phyloP scores from a whole-genome alignment of 2,329 filamentous ascomycete genomes.

The Immersiporthe knoxdaviesiana region DNA sequence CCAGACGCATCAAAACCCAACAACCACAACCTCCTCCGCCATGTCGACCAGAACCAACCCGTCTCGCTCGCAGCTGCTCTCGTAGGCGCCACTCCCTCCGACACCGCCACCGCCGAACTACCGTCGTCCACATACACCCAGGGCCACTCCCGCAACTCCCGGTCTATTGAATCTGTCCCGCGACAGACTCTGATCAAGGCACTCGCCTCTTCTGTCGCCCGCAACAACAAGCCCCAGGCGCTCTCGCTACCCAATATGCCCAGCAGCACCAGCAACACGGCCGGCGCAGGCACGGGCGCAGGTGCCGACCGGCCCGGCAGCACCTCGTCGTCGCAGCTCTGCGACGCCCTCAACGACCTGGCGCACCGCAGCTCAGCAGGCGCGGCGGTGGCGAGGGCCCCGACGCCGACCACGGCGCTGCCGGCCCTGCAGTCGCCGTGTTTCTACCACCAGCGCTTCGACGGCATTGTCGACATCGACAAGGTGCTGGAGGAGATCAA shows the following conservation, averaged over 20 bases:
- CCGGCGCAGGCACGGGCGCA: conserved; percentile 37
- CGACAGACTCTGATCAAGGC: conserved; percentile 84
- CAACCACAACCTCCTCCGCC: conserved; percentile 23
- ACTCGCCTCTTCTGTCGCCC: conserved; percentile 63
- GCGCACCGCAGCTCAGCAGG: conserved; percentile 40
- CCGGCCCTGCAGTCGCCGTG: conserved; percentile 85
- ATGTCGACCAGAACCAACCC: conserved; percentile 28
- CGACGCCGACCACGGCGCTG: conserved; percentile 54
- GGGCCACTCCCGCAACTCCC: conserved; percentile 52
- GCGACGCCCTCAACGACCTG: conserved; percentile 61
- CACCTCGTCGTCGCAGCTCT: conserved; percentile 64
- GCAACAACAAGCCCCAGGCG: conserved; percentile 64
- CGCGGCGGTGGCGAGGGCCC: not conserved
- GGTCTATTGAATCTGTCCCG: conserved; percentile 69
- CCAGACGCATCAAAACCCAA: conserved; percentile 21
- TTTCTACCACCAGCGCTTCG: conserved; percentile 97
- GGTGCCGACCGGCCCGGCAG: conserved; percentile 45
- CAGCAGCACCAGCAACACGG: conserved; percentile 38
- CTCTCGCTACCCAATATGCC: conserved; percentile 66
- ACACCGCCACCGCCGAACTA: conserved; percentile 34
- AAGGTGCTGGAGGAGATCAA: conserved; percentile 94
- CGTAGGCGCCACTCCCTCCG: conserved; percentile 34
- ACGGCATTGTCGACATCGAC: conserved; percentile 92
- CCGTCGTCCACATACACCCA: conserved; percentile 33
- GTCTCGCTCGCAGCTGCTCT: conserved; percentile 28